These are phyloP conservation scores for Fusarium compactum DNA, from an alignment of 2,329 filamentous ascomycete species.

Conservation along the genomic window DNA sequence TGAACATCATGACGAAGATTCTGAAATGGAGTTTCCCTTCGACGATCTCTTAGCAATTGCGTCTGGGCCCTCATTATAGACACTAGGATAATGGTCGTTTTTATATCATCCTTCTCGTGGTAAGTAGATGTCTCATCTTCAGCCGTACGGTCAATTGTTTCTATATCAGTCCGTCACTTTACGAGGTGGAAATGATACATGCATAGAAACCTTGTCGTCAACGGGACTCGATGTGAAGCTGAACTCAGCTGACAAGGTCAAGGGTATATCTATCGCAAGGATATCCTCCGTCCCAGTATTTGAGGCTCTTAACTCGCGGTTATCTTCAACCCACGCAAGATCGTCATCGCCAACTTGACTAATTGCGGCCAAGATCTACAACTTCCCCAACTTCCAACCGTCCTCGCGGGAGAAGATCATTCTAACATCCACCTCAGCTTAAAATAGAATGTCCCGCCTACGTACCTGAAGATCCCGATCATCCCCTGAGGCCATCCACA, in stretches of 20 bases:
- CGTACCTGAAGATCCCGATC: not conserved
- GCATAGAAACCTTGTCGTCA: not conserved
- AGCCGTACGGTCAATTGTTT: not conserved
- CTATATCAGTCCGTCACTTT: constrained; percentile 10
- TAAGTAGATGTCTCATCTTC: not conserved
- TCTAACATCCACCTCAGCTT: rapidly evolving
- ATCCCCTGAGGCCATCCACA: constrained; percentile 16
- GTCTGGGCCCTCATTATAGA: rapidly evolving
- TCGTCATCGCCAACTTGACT: not conserved
- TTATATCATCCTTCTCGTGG: not conserved
- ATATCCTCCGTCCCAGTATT: not conserved
- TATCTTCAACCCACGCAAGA: not conserved
- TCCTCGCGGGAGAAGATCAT: not conserved
- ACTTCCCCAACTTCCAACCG: no score
- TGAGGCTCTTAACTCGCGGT: not conserved
- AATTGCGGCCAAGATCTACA: not conserved
- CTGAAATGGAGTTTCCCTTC: not conserved
- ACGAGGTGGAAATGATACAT: constrained; percentile 25
- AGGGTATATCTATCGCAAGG: not conserved
- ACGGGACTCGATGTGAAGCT: not conserved
- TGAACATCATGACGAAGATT: not conserved
- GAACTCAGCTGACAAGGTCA: not conserved
- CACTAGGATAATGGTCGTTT: not conserved
- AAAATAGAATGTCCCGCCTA: not conserved
- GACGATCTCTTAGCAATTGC: not conserved